Conservation (phyloP, 1,284 basidiomycete genomes). For the Clitocybe nebularis region DNA sequence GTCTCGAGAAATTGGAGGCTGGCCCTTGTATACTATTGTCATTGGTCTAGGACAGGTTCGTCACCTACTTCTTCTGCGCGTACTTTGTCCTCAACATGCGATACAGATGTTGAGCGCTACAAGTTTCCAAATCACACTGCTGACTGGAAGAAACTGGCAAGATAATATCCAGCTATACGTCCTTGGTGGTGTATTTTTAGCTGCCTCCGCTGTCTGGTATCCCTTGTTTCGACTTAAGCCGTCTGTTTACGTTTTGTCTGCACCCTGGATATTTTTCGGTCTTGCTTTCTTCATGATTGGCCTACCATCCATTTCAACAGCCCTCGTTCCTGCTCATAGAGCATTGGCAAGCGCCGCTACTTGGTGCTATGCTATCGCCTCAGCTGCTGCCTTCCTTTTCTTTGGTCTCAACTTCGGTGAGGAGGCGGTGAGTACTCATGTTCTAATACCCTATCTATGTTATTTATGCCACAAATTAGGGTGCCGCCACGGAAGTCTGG, state of each 20-base stretch:
- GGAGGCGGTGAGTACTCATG: slow-evolving; percentile 65
- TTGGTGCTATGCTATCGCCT: slow-evolving; percentile 87
- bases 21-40: slow-evolving; percentile 89
- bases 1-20: slow-evolving; percentile 72
- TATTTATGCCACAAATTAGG: slow-evolving; percentile 36
- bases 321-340: slow-evolving; percentile 60
- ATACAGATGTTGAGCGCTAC: slow-evolving; percentile 75
- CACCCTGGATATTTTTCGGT: slow-evolving; percentile 88
- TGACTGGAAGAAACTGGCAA: slow-evolving; percentile 83
- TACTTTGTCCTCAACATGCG: slow-evolving; percentile 10
- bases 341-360: slow-evolving; percentile 76
- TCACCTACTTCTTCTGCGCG: slow-evolving; percentile 6
- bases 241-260: slow-evolving; percentile 79
- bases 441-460: slow-evolving; percentile 2
- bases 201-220: slow-evolving; percentile 85
- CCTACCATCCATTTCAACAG: slow-evolving; percentile 69
- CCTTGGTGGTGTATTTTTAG: slow-evolving; percentile 82
- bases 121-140: slow-evolving; percentile 91
- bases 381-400: slow-evolving; percentile 86
- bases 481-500: slow-evolving; percentile 91
- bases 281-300: slow-evolving; percentile 89
- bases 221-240: slow-evolving; percentile 86
- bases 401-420: slow-evolving; percentile 96
- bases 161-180: slow-evolving; percentile 84
- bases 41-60: slow-evolving; percentile 79